Percentiles rank a stretch among this genome's conserved stretches.
Evolutionary conservation across 768 basidiomycete genomes (phyloP).

Genomic region (Neoboletus brunneissimus): DNA sequence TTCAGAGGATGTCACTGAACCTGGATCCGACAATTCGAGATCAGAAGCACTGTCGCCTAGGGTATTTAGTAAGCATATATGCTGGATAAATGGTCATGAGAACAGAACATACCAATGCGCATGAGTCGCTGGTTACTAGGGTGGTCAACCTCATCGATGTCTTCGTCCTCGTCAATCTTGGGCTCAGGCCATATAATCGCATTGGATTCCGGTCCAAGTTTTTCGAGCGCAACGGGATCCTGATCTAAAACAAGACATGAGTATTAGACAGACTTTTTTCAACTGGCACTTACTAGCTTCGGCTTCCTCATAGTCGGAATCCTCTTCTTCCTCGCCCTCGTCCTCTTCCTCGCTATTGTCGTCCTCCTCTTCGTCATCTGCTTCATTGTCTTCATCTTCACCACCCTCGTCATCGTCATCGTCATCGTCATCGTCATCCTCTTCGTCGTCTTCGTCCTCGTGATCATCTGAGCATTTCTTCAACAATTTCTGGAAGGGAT

Average conservation of each 20-base stretch:
- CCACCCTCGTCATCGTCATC: too few species aligned
- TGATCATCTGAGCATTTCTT: slow-evolving; percentile 38
- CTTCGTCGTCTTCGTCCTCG: slow-evolving; percentile 32
- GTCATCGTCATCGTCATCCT: slow-evolving; percentile 18
- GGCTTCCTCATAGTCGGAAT: slow-evolving; percentile 66
- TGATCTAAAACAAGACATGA: slow-evolving; percentile 41
- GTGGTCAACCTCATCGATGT: slow-evolving; percentile 56
- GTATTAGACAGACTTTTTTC: not conserved
- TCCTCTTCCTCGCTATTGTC: slow-evolving; percentile 31
- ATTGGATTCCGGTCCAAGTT: slow-evolving; percentile 68
- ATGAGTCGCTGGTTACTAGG: slow-evolving; percentile 73
- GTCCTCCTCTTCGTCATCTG: slow-evolving; percentile 37
- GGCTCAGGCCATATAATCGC: slow-evolving; percentile 80
- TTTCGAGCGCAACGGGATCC: slow-evolving; percentile 38
- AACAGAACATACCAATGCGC: slow-evolving; percentile 56
- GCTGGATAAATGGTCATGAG: not conserved
- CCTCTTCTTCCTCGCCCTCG: slow-evolving; percentile 36
- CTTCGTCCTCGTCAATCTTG: slow-evolving; percentile 59
- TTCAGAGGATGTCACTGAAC: slow-evolving; percentile 52
- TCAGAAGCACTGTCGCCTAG: slow-evolving; percentile 61
- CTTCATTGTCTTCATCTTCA: slow-evolving; percentile 26
- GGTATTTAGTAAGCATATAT: slow-evolving; percentile 1
- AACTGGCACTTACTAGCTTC: slow-evolving; percentile 54
- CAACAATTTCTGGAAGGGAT: slow-evolving; percentile 74
- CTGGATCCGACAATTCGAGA: slow-evolving; percentile 57